Evolutionary conservation across 139 green algal species (phyloP).

Genomic region (Chlorella sp.): DNA sequence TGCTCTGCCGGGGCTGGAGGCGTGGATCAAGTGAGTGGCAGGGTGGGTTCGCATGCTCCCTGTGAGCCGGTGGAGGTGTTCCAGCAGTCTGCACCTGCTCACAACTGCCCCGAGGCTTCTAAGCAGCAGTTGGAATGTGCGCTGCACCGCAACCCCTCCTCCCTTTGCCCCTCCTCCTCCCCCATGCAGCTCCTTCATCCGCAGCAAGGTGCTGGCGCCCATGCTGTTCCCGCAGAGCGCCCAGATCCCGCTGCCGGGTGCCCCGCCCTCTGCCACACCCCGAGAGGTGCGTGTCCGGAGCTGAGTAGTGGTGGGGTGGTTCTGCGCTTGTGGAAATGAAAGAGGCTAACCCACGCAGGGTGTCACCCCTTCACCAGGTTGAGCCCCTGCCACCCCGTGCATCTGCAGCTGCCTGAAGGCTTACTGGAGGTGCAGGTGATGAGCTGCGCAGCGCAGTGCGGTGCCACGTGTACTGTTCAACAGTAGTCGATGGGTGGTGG

Average conservation of each 20-base stretch:
- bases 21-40: conserved; percentile 15
- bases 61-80: no score
- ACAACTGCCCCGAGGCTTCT: background rate
- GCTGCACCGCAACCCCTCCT: no score
- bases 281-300: background rate
- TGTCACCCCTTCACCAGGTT: background rate
- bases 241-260: conserved; percentile 4
- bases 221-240: conserved; percentile 13
- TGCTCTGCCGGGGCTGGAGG: conserved; percentile 14
- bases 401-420: background rate
- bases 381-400: background rate
- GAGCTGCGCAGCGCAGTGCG: no score
- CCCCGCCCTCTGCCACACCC: background rate
- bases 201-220: conserved; percentile 7
- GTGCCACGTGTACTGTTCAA: no score
- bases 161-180: background rate
- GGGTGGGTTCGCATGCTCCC: no score
- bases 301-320: background rate
- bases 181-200: conserved; percentile 17
- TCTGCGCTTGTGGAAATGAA: no score
- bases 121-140: background rate
- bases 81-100: background rate
- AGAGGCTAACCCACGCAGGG: background rate
- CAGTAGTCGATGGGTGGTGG: no score
- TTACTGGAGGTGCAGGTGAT: conserved; percentile 14